Evolutionary conservation across 805 yeast species (phyloP).

Genomic region (Monosporozyma aerobia): DNA sequence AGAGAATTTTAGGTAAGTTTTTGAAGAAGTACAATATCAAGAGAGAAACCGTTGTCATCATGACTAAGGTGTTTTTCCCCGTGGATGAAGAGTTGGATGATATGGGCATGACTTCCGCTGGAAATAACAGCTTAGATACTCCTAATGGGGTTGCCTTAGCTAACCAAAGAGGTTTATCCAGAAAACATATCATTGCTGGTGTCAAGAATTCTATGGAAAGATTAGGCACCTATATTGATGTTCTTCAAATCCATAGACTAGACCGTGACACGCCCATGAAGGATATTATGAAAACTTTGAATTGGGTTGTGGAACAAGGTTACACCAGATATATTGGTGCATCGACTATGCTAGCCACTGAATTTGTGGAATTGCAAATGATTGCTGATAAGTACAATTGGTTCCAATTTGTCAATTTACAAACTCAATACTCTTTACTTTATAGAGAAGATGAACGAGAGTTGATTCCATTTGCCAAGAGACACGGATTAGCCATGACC

Average conservation of each 20-base stretch:
- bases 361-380: slow-evolving; percentile 45
- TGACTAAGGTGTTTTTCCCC: slow-evolving; percentile 2
- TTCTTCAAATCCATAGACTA: slow-evolving; percentile 49
- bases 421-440: slow-evolving; percentile 45
- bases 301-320: slow-evolving; percentile 42
- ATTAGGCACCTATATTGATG: slow-evolving; percentile 45
- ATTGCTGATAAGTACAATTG: slow-evolving; percentile 37
- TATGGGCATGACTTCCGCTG: no score
- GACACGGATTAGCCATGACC: slow-evolving; percentile 44
- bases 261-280: slow-evolving; percentile 40
- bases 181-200: slow-evolving; percentile 42
- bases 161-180: slow-evolving; percentile 35
- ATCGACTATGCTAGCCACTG: slow-evolving; percentile 45
- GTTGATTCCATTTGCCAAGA: slow-evolving; percentile 46
- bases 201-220: slow-evolving; percentile 34
- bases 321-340: slow-evolving; percentile 48
- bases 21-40: slow-evolving; percentile 1
- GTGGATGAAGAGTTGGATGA: slow-evolving; percentile 1
- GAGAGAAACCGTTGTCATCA: slow-evolving; percentile 5
- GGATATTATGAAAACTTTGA: slow-evolving; percentile 49
- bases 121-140: neutral
- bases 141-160: slow-evolving; percentile 11
- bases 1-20: slow-evolving; percentile 1
- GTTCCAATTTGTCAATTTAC: slow-evolving; percentile 49
- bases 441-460: slow-evolving; percentile 58